phyloP scores from a whole-genome alignment of 2,329 filamentous ascomycete species.

The Fusarium hostae region DNA sequence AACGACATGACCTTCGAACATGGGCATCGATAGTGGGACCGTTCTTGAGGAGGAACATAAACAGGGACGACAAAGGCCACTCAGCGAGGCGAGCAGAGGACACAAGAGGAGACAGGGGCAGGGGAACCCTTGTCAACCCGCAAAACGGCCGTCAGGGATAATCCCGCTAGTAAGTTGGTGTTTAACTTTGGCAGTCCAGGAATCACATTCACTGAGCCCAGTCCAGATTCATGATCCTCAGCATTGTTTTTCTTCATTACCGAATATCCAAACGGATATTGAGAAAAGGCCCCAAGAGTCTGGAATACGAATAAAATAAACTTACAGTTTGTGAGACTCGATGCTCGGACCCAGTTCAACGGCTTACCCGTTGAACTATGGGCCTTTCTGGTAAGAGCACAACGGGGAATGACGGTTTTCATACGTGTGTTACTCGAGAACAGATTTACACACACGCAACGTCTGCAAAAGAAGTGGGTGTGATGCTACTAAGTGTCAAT shows the following conservation, averaged over 20 bases:
- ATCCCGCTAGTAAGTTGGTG: slow-evolving; percentile 13
- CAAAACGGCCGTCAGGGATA: slow-evolving; percentile 39
- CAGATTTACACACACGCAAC: slow-evolving; percentile 15
- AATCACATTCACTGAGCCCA: not conserved
- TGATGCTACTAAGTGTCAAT: not conserved
- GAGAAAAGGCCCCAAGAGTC: slow-evolving; percentile 23
- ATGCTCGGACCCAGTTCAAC: slow-evolving; percentile 24
- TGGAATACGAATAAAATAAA: slow-evolving; percentile 12
- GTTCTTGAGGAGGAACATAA: slow-evolving; percentile 22
- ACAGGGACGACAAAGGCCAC: slow-evolving; percentile 6
- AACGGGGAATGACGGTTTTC: slow-evolving; percentile 31
- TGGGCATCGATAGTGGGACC: slow-evolving; percentile 26
- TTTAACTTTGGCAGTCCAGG: slow-evolving; percentile 23
- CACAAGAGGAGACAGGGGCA: slow-evolving; percentile 17
- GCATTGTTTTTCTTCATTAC: not conserved
- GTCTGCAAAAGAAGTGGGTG: slow-evolving; percentile 21
- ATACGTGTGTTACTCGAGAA: slow-evolving; percentile 31
- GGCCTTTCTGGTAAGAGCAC: slow-evolving; percentile 11
- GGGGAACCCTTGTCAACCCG: slow-evolving; percentile 13
- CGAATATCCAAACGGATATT: slow-evolving; percentile 13
- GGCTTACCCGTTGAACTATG: slow-evolving; percentile 14
- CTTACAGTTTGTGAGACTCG: slow-evolving; percentile 16
- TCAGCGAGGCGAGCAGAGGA: slow-evolving; percentile 27
- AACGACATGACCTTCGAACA: slow-evolving; percentile 18
- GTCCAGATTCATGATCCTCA: not conserved